A percentile compares a stretch with the other conserved stretches of the same genome.
phyloP scores from a whole-genome alignment of 2,329 filamentous ascomycete genomes.

The Arthrobotrys conoides region DNA sequence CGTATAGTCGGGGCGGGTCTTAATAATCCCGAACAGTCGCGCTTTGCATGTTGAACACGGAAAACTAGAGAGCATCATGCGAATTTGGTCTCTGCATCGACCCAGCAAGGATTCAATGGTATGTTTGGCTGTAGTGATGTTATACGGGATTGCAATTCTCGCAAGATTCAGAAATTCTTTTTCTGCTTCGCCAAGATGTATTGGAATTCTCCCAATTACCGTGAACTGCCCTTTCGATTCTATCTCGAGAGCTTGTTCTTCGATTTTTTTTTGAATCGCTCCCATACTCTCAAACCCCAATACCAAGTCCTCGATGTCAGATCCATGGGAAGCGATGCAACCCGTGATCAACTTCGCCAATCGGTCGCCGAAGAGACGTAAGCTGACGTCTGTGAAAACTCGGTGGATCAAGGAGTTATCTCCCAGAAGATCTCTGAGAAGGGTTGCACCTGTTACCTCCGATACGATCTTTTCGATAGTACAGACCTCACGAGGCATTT shows the following conservation, averaged over 20 bases:
- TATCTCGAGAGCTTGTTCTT: slow-evolving; percentile 6
- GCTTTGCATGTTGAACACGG: slow-evolving; percentile 30
- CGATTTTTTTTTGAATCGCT: background rate
- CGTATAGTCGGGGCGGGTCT: background rate
- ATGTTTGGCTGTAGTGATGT: slow-evolving; percentile 11
- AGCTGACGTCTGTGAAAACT: background rate
- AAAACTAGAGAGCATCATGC: slow-evolving; percentile 24
- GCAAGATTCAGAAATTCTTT: background rate
- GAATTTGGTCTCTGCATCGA: slow-evolving; percentile 4
- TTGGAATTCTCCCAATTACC: background rate
- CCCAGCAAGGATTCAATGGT: background rate
- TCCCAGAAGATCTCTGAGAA: background rate
- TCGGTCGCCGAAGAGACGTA: slow-evolving; percentile 9
- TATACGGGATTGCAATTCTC: slow-evolving; percentile 16
- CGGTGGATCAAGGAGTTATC: background rate
- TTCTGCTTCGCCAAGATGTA: background rate
- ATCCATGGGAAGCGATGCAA: slow-evolving; percentile 27
- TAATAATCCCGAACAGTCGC: background rate
- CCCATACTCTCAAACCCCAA: slow-evolving; percentile 14
- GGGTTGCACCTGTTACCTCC: background rate
- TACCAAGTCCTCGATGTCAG: background rate
- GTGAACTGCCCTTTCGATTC: background rate
- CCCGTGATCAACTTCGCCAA: slow-evolving; percentile 11
- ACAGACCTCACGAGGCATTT: slow-evolving; percentile 2
- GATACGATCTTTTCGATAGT: slow-evolving; percentile 21